Evolutionary conservation across 805 yeast species (phyloP).

Genomic region (Candida loeiensis): DNA sequence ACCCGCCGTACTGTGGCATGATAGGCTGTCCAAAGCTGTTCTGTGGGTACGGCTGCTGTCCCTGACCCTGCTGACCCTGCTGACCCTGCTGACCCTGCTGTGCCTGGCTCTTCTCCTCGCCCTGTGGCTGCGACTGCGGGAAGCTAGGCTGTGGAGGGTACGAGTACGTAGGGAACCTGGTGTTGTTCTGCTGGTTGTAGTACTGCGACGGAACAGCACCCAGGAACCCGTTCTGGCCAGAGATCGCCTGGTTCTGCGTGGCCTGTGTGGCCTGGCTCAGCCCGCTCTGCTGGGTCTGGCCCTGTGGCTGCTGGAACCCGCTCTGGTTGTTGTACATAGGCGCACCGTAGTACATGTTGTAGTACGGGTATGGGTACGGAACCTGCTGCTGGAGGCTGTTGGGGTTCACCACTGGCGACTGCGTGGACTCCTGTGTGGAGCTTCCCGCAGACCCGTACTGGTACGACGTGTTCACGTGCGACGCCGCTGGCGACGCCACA

Average conservation of each 20-base stretch:
- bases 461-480: constrained; percentile 26
- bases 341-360: constrained; percentile 39
- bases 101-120: constrained; percentile 14
- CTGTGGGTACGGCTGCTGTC: constrained; percentile 21
- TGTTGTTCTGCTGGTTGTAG: constrained; percentile 26
- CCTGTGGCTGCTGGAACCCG: constrained; percentile 8
- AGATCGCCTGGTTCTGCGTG: no score
- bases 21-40: constrained; percentile 33
- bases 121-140: constrained; percentile 19
- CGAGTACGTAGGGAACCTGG: constrained; percentile 30
- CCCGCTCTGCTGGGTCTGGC: constrained; percentile 6
- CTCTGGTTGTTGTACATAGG: constrained; percentile 35
- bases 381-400: constrained; percentile 24
- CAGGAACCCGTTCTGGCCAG: constrained; percentile 13
- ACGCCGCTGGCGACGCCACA: constrained; percentile 25
- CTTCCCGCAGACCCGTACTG: constrained; percentile 20
- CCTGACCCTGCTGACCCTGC: constrained; percentile 13
- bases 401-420: constrained; percentile 24
- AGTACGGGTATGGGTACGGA: constrained; percentile 42
- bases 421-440: constrained; percentile 14
- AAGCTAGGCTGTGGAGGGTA: constrained; percentile 27
- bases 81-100: no score
- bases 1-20: constrained; percentile 43
- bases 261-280: constrained; percentile 8
- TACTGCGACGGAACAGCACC: constrained; percentile 22